Evolutionary conservation across 2,329 filamentous ascomycete genomes (phyloP).

Genomic region (Nakataea oryzae): DNA sequence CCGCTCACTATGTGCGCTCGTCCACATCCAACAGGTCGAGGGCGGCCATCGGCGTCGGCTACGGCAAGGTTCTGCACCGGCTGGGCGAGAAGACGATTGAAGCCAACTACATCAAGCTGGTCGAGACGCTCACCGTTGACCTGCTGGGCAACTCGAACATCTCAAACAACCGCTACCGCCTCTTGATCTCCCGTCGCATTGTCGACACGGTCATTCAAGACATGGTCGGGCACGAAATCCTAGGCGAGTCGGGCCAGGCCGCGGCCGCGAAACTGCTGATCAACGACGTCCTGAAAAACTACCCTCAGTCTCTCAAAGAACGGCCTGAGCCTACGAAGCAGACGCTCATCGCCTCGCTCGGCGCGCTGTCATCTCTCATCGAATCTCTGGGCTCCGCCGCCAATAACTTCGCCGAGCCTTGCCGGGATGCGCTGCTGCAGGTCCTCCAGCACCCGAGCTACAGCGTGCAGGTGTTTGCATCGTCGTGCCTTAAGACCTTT

Average conservation of each 20-base stretch:
- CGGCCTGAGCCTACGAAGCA: slow-evolving; percentile 83
- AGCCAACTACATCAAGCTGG: slow-evolving; percentile 68
- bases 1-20: slow-evolving; percentile 66
- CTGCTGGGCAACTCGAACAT: slow-evolving; percentile 68
- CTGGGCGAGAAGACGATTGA: slow-evolving; percentile 79
- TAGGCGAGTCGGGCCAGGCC: slow-evolving; percentile 83
- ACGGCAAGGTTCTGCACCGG: slow-evolving; percentile 67
- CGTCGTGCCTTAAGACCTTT: slow-evolving; percentile 76
- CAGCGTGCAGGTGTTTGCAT: slow-evolving; percentile 84
- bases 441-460: slow-evolving; percentile 92
- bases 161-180: slow-evolving; percentile 74
- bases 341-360: slow-evolving; percentile 67
- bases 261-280: slow-evolving; percentile 72
- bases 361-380: slow-evolving; percentile 70
- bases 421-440: slow-evolving; percentile 79
- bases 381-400: slow-evolving; percentile 72
- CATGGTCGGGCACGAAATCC: slow-evolving; percentile 66
- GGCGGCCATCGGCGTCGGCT: slow-evolving; percentile 78
- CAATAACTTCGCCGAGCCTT: slow-evolving; percentile 67
- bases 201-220: slow-evolving; percentile 77
- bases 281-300: slow-evolving; percentile 87
- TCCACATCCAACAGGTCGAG: slow-evolving; percentile 72
- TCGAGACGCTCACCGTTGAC: slow-evolving; percentile 71
- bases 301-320: slow-evolving; percentile 81
- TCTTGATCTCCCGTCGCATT: slow-evolving; percentile 76